Evolutionary conservation across 495 filamentous ascomycete species (phyloP), one percentile per base, ranked within the genome.

Genomic region (Aspergillus leporis): DNA sequence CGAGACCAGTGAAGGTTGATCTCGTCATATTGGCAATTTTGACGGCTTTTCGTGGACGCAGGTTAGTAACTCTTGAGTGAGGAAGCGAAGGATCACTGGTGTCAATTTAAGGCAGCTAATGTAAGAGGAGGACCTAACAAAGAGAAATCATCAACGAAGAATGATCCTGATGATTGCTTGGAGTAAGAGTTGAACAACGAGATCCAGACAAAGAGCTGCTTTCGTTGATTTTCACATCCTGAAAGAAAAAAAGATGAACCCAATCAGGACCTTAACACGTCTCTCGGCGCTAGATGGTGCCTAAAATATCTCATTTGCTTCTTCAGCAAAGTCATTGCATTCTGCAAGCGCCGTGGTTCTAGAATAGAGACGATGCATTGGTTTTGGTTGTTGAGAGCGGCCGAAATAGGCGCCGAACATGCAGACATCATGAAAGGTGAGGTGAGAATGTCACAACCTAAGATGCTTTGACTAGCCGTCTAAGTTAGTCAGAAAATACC

Each of bases 301-400:
- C 55, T 56, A 23, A 61, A 56, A 50, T 45, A 58, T 28, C 46
- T 51, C 32, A 56, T 22, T 40, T 52, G 53, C 59, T 59, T 61
- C 59, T 58, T 36, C 47, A 62, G 46, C 58, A 51, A 51, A 56
- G 14, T n/a, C 55, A 56, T n/a, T 51, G 38, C 3, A 53, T 19
- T 25, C 55, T 49, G 63, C 62, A 74, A 59, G 70, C 74, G 72
- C 73, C 69, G 54, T 25, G 51, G 45, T 63, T 65, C 57, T 60
- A 64, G 67, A 68, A 66, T 65, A 63, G 66, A 55, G 53, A 60
- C 62, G 51, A n/a, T 41, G 45, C 43, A 62, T 55, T 55, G 61
- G 65, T 65, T 68, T 66, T 19, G 43, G 19, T 47, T 7, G 12
- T 7, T 47, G 21, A 3, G 61, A 71, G 43, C 23, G 43, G 43